Base-by-base conservation (phyloP, 2,329 filamentous ascomycete species). In the Lachnellula subtilissima region DNA sequence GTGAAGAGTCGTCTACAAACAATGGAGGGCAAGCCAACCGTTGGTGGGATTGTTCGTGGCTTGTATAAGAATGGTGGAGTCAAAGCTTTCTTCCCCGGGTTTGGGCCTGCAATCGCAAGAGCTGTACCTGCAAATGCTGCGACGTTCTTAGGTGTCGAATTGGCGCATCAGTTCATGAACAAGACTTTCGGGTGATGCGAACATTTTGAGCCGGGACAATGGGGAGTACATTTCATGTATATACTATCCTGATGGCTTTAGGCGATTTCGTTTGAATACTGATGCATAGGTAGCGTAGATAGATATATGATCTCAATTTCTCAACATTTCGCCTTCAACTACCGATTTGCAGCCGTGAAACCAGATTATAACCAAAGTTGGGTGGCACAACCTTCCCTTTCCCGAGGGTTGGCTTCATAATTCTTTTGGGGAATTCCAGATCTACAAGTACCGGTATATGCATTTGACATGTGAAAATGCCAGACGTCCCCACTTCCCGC, bases 101-200 rank as follows among this genome's bases (percentile, higher is more conserved):
- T 99, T 65, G 93, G 90, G 0, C 94, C 94, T 2, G 94, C 94
- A 3, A 81, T 99, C 71, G 88, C 91, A 11, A 85, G 94, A 74
- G 94, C 94, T 4, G 91, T 97, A 45, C 94, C 94, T 6, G 94
- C 94, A 9, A 99, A 99, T 71, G 94, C 94, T 2, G 94, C 94
- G 35, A 97, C 94, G 2, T 99, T 99, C 68, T 74, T 92, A 67
- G 89, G 89, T 11, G 89, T 94, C 7, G 89, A 94, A 76, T 73
- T 93, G 71, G 89, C 89, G 45, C 89, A 94, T 69, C 86, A 89
- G 74, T 85, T 85, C 47, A 91, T 94, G 88, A 86, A 83, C 63
- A 91, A 85, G 79, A 75, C 82, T 49, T 90, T 93, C 70, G 83
- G 77, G 19, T 78, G 58, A 23, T 48, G 46, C 19, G 17, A 7